Conservation (phyloP, 108 stramenopile species). For the Skeletonema grethae region DNA sequence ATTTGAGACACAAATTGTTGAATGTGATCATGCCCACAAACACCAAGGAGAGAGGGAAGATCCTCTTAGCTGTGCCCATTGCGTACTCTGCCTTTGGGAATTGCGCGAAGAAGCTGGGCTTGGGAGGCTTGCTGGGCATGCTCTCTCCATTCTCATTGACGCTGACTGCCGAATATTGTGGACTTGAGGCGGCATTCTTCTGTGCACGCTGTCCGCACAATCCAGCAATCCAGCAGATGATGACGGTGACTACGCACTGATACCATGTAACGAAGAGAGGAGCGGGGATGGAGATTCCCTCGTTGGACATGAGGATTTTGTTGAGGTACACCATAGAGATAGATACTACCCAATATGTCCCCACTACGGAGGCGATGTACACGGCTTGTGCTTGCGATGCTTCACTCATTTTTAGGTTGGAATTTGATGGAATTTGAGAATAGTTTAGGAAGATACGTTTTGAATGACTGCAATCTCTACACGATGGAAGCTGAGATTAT, state of each 20-base stretch:
- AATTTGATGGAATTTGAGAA: background rate
- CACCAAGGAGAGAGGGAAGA: conserved; percentile 81
- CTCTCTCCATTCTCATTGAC: conserved; percentile 12
- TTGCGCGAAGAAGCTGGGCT: conserved; percentile 74
- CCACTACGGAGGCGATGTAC: conserved; percentile 64
- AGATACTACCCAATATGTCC: conserved; percentile 69
- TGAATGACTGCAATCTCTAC: too few relatives aligned
- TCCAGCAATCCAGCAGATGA: conserved; percentile 87
- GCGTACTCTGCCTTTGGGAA: conserved; percentile 88
- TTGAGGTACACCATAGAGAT: conserved; percentile 94
- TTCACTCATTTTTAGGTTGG: conserved; percentile 15
- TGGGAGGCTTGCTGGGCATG: conserved; percentile 14
- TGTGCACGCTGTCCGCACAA: conserved; percentile 52
- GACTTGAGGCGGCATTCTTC: conserved; percentile 23
- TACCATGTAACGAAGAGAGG: conserved; percentile 97
- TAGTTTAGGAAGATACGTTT: too few relatives aligned
- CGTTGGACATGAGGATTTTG: conserved; percentile 87
- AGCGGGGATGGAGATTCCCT: conserved; percentile 79
- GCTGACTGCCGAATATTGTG: conserved; percentile 32
- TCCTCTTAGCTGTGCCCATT: conserved; percentile 46
- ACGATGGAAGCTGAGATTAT: too few relatives aligned
- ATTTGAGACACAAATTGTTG: conserved; percentile 94
- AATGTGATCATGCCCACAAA: conserved; percentile 97
- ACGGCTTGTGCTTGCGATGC: conserved; percentile 9
- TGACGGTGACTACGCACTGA: conserved; percentile 88